These are phyloP conservation scores for Arabis hirsuta DNA, from an alignment of 345 rosid species.

Conservation along the genomic window DNA sequence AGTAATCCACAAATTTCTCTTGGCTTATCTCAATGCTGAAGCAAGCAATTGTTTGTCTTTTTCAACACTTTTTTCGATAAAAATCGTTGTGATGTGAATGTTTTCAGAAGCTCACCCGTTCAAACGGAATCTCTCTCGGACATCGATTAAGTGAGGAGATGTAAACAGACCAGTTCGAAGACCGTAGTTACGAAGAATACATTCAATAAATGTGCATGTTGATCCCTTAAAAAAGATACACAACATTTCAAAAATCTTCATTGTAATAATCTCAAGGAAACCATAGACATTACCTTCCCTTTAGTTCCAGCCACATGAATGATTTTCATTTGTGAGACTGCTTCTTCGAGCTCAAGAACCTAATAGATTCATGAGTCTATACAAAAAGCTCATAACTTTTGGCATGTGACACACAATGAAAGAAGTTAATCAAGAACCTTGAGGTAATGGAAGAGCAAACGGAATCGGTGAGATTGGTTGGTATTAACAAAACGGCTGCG, in stretches of 20 bases:
- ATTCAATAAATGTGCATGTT: slow-evolving; percentile 85
- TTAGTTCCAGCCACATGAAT: slow-evolving; percentile 98
- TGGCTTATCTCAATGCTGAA: slow-evolving; percentile 80
- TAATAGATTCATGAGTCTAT: slow-evolving; percentile 37
- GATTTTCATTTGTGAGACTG: slow-evolving; percentile 71
- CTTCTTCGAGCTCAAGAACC: slow-evolving; percentile 82
- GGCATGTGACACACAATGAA: neutral
- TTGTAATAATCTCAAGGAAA: neutral
- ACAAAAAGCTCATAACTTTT: slow-evolving; percentile 4
- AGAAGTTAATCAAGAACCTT: slow-evolving; percentile 49
- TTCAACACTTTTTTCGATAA: neutral
- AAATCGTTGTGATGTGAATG: slow-evolving; percentile 9
- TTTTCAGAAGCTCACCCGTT: slow-evolving; percentile 66
- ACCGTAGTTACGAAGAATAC: slow-evolving; percentile 79
- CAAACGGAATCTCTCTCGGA: slow-evolving; percentile 87
- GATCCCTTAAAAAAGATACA: slow-evolving; percentile 63
- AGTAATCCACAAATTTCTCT: slow-evolving; percentile 87
- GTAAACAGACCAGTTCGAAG: slow-evolving; percentile 92
- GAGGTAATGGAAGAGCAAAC: slow-evolving; percentile 72
- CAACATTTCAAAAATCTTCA: neutral
- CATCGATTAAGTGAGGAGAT: slow-evolving; percentile 93
- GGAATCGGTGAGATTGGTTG: slow-evolving; percentile 67
- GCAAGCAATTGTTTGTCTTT: neutral
- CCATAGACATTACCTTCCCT: slow-evolving; percentile 68
- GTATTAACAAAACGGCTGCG: slow-evolving; percentile 70